Evolutionary conservation across 345 rosid genomes (phyloP).

Genomic region (Citropsis articulata): DNA sequence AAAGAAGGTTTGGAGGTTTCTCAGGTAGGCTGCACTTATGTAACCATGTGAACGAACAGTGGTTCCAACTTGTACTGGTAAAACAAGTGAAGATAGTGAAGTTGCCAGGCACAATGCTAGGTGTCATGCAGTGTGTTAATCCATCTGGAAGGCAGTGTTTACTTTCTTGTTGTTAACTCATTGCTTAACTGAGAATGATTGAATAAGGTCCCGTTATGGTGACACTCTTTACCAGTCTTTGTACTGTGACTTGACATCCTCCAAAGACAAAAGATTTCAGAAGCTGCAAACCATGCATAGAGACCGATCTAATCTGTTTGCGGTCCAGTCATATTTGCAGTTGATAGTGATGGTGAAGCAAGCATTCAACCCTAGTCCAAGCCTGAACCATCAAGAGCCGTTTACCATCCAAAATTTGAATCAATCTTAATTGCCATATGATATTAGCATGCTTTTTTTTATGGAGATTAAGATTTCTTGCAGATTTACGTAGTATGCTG

Average conservation of each 20-base stretch:
- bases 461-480: neutral
- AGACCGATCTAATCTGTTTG: neutral
- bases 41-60: neutral
- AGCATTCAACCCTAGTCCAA: neutral
- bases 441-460: neutral
- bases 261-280: neutral
- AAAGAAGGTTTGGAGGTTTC: neutral
- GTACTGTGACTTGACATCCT: neutral
- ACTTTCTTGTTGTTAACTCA: neutral
- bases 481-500: neutral
- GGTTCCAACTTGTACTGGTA: neutral
- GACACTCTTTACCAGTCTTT: neutral
- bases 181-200: neutral
- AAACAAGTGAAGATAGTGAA: neutral
- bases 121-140: neutral
- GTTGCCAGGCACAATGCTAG: neutral
- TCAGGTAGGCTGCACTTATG: neutral
- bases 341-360: neutral
- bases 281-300: neutral
- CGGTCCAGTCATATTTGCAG: neutral
- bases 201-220: neutral
- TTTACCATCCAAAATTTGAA: neutral
- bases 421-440: neutral
- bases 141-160: neutral
- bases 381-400: neutral